Conservation (phyloP, 495 filamentous ascomycete species). For the Aspergillus bertholletiae region DNA sequence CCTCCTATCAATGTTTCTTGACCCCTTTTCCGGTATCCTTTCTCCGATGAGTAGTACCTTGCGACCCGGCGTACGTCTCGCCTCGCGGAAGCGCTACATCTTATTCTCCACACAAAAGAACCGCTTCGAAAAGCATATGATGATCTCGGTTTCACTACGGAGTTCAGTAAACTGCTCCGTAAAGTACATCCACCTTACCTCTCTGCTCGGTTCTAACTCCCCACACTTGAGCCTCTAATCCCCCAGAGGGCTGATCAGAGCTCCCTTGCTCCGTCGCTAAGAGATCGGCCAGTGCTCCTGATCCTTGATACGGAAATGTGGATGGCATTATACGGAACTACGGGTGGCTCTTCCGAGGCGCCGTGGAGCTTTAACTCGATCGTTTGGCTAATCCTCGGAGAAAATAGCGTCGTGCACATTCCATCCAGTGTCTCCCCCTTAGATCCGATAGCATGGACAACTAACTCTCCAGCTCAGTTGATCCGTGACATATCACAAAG, state of each 20-base stretch:
- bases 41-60: not conserved
- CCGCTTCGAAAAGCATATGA: constrained; percentile 3
- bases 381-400: not conserved
- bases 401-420: not conserved
- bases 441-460: not conserved
- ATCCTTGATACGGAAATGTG: not conserved
- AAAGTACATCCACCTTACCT: too few relatives aligned
- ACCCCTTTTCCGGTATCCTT: not conserved
- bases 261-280: not conserved
- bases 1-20: not conserved
- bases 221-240: constrained; percentile 18
- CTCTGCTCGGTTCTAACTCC: not conserved
- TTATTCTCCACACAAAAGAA: not conserved
- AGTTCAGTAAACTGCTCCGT: not conserved
- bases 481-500: not conserved
- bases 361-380: not conserved
- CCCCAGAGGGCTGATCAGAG: constrained; percentile 3
- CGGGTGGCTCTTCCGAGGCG: constrained; percentile 1
- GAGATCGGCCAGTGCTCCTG: constrained; percentile 12
- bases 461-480: not conserved
- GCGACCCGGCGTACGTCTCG: too few relatives aligned
- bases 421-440: not conserved
- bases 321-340: not conserved
- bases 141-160: constrained; percentile 10
- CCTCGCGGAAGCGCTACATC: not conserved